Conservation (phyloP, 2,329 filamentous ascomycete species). For the Apiospora aurea region DNA sequence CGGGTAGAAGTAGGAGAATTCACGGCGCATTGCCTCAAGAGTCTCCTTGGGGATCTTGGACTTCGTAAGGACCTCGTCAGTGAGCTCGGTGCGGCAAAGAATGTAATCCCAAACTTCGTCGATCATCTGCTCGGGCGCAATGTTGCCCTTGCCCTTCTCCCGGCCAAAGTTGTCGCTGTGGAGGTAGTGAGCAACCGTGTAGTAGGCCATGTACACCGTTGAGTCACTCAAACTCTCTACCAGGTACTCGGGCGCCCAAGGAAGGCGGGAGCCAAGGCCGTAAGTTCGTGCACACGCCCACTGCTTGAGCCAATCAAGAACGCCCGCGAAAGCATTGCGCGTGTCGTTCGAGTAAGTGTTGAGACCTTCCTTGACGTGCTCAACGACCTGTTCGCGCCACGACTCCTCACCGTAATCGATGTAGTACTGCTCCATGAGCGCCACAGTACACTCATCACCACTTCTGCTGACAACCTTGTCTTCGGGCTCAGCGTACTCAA, state of each 20-base stretch:
- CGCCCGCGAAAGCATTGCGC: conserved; percentile 81
- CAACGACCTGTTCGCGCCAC: conserved; percentile 80
- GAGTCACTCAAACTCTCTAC: conserved; percentile 93
- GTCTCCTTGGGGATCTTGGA: conserved; percentile 77
- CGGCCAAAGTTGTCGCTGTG: conserved; percentile 89
- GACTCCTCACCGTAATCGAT: conserved; percentile 92
- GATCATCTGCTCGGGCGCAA: conserved; percentile 85
- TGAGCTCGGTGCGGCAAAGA: conserved; percentile 78
- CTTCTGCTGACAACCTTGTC: conserved; percentile 87
- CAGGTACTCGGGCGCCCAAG: conserved; percentile 90
- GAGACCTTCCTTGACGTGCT: conserved; percentile 74
- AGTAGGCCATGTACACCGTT: conserved; percentile 90
- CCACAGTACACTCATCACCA: conserved; percentile 91
- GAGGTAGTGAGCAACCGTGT: conserved; percentile 70
- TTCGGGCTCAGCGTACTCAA: conserved; percentile 93
- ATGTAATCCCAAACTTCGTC: conserved; percentile 98
- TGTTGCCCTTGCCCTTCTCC: conserved; percentile 69
- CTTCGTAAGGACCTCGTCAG: conserved; percentile 67
- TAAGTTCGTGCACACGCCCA: conserved; percentile 95
- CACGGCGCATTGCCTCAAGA: conserved; percentile 82
- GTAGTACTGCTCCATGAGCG: conserved; percentile 97
- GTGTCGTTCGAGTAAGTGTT: conserved; percentile 84
- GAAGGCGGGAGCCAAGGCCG: conserved; percentile 90
- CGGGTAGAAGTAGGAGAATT: conserved; percentile 98
- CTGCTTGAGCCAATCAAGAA: conserved; percentile 90